Evolutionary conservation across 192 early-diverging fungal genomes (phyloP).

Genomic region (Jimgerdemannia lactiflua): DNA sequence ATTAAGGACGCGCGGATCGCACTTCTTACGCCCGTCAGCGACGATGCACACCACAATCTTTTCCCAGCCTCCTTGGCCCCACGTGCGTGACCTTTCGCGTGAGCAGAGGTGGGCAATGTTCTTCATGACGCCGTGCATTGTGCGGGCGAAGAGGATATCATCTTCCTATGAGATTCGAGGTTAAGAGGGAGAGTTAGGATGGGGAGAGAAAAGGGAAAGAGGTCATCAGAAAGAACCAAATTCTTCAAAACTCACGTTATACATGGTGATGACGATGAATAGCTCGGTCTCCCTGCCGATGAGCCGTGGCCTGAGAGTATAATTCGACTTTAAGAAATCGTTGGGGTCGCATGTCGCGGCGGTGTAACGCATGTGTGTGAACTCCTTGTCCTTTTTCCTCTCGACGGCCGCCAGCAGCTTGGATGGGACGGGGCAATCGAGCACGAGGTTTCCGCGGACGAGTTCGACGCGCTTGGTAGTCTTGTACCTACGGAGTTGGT

Average conservation of each 20-base stretch:
- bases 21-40: slow-evolving; percentile 73
- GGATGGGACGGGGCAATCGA: slow-evolving; percentile 68
- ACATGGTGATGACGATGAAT: slow-evolving; percentile 84
- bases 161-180: slow-evolving; percentile 50
- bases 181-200: neutral
- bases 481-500: slow-evolving; percentile 40
- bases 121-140: slow-evolving; percentile 73
- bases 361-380: slow-evolving; percentile 74
- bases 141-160: slow-evolving; percentile 69
- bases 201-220: slow-evolving; percentile 34
- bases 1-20: slow-evolving; percentile 58
- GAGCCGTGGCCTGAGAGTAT: slow-evolving; percentile 63
- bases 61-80: slow-evolving; percentile 64
- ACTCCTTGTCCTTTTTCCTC: slow-evolving; percentile 55
- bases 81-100: slow-evolving; percentile 46
- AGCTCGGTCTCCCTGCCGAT: slow-evolving; percentile 65
- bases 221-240: slow-evolving; percentile 5
- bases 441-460: slow-evolving; percentile 64
- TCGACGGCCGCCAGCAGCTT: slow-evolving; percentile 43
- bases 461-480: slow-evolving; percentile 48
- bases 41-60: slow-evolving; percentile 79
- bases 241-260: slow-evolving; percentile 34
- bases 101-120: slow-evolving; percentile 77
- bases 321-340: slow-evolving; percentile 54
- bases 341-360: slow-evolving; percentile 67